Evolutionary conservation across 179 eudicot species (phyloP), one percentile per base, ranked within the genome.

Genomic region (Spergularia azorica): DNA sequence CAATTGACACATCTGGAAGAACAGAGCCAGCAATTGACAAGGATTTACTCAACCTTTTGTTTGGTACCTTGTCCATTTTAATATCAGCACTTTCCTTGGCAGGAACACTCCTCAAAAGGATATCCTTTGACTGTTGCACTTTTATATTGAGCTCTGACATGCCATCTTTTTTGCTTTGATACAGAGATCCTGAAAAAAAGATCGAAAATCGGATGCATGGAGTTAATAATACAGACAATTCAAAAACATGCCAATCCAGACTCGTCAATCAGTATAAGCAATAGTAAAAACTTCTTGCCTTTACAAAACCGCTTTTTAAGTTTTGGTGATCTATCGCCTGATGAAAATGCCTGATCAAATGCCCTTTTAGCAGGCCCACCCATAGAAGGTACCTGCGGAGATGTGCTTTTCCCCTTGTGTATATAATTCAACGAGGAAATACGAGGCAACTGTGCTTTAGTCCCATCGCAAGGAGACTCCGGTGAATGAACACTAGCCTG

Each of bases 241-340:
- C 64, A 68, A 20, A 51, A 72, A 41, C 78, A 69, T 13, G 38
- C 21, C 54, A 41, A n/a, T 66, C 17, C 2, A 61, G 73, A 65
- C 57, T 72, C 14, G 41, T 60, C 57, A 65, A 61, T 72, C 18
- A 7, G 76, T 66, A 77, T 63, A 72, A 59, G 73, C 39, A 58
- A 57, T 63, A 59, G 36, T 20, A 63, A 21, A 39, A 67, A 71
- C 55, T 76, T 78, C 84, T 84, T 79, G 81, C 84, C 82, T 71
- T 60, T 73, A 67, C 67, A 62, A 75, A 18, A 55, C 12, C 63
- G 59, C 68, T 70, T 72, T 39, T 79, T 70, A 62, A 72, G 14
- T 58, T 77, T 77, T 50, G 67, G 67, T 56, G 83, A 81, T 74
- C 69, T 79, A 26, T 50, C 50, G 62, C 77, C 67, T 50, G 71